Conservation (phyloP, 305 asterid species). For the Solanum hybrid region DNA sequence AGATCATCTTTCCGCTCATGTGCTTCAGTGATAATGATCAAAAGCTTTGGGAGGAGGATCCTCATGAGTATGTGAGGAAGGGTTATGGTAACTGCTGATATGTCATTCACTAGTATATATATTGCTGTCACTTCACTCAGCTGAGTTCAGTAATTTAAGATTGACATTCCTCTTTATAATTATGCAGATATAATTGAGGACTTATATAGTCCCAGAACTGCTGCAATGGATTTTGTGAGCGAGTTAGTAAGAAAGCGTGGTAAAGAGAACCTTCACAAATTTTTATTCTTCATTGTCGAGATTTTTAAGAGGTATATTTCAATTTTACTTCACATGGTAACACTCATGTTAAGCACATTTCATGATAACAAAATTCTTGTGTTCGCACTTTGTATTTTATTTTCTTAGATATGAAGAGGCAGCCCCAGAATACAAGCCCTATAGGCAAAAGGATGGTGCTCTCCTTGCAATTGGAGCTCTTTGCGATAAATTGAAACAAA, state of each 20-base stretch:
- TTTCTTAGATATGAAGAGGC: slow-evolving; percentile 64
- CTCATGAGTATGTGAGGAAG: slow-evolving; percentile 97
- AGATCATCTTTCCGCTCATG: slow-evolving; percentile 93
- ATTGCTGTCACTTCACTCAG: not conserved
- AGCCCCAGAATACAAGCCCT: slow-evolving; percentile 59
- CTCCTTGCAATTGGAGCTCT: slow-evolving; percentile 96
- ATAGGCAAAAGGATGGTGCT: slow-evolving; percentile 95
- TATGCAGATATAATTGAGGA: slow-evolving; percentile 92
- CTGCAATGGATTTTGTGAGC: slow-evolving; percentile 98
- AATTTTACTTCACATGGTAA: not conserved
- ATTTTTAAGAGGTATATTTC: slow-evolving; percentile 68
- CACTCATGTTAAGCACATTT: not conserved
- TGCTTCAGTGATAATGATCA: slow-evolving; percentile 96
- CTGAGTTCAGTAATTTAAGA: not conserved
- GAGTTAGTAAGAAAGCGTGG: slow-evolving; percentile 98
- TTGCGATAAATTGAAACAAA: slow-evolving; percentile 86
- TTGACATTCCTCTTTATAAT: not conserved
- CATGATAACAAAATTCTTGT: not conserved
- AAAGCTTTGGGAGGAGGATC: slow-evolving; percentile 97
- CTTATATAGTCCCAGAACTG: slow-evolving; percentile 96
- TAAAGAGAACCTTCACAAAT: slow-evolving; percentile 94
- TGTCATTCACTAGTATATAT: not conserved
- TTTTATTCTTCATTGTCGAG: slow-evolving; percentile 77
- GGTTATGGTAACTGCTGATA: slow-evolving; percentile 77
- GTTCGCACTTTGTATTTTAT: slow-evolving; percentile 5